Conservation (phyloP, 1,284 basidiomycete genomes). For the Ustilago lituana region DNA sequence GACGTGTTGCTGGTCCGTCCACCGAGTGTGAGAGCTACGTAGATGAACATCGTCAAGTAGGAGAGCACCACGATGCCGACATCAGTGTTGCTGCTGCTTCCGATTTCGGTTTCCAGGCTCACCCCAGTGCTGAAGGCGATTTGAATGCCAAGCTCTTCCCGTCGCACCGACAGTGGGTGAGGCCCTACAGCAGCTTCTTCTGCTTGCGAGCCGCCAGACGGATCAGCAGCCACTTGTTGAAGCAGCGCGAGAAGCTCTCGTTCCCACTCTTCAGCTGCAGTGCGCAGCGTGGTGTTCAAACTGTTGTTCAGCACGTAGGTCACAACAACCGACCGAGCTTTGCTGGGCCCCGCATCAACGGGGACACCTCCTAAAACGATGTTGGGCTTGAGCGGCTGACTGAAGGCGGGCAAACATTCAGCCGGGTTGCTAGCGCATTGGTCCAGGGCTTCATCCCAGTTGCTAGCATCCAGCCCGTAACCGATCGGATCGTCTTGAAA, state of each 20-base stretch:
- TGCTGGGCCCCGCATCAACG: constrained; percentile 37
- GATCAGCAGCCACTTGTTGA: constrained; percentile 13
- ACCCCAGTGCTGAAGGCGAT: constrained; percentile 90
- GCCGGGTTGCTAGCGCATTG: constrained; percentile 82
- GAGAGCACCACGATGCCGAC: constrained; percentile 88
- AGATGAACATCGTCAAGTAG: constrained; percentile 97
- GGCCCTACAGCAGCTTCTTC: constrained; percentile 53
- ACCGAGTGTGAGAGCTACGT: constrained; percentile 88
- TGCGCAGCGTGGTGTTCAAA: constrained; percentile 72
- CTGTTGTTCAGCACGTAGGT: constrained; percentile 89
- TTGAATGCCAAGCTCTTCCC: constrained; percentile 71
- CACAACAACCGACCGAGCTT: constrained; percentile 83
- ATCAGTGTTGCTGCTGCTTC: constrained; percentile 96
- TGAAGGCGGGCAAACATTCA: constrained; percentile 89
- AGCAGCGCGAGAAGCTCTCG: constrained; percentile 70
- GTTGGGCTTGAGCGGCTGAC: constrained; percentile 87
- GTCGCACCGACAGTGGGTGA: constrained; percentile 65
- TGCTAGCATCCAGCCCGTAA: constrained; percentile 39
- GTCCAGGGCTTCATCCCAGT: constrained; percentile 77
- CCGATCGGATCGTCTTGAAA: constrained; percentile 67
- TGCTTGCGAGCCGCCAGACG: background rate
- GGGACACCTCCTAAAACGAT: constrained; percentile 85
- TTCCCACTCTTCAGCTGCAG: constrained; percentile 90
- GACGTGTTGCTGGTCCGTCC: constrained; percentile 21
- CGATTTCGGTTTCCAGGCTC: constrained; percentile 91